Evolutionary conservation across 805 yeast species (phyloP), one percentile per base, ranked within the genome.

Genomic region (Schwanniomyces polymorphus): DNA sequence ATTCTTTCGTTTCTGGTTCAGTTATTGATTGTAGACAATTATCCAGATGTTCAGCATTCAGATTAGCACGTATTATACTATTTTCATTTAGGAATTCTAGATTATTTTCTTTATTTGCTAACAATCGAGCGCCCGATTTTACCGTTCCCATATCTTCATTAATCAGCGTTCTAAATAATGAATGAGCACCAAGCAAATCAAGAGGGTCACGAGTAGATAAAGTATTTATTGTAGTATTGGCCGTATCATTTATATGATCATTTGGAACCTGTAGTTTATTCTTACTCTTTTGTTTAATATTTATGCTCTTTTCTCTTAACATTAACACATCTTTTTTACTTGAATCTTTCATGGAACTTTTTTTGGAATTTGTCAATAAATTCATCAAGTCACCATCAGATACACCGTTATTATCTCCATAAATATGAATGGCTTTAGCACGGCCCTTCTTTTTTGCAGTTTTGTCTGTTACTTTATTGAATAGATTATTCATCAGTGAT

Each of bases 361-460:
- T 7, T 31, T 31, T 16, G 3, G 34, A 29, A 23, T 31, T 33
- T 11, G 44, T 3, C 3, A 43, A 11, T 16, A 43, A 18, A 18
- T 43, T 37, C 23, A 43, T 10, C 27, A 25, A 25, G 27, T 43
- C 42, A 26, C 12, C 16, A 7, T 21, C 7, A 10, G n/a, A 23
- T 18, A 7, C 23, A 10, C 25, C 12, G 5, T 18, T 9, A n/a
- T 27, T 34, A 16, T 34, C 33, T 38, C 26, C 12, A 42, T 42
- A 42, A 2, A 42, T 38, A 34, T 42, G 44, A 31, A 42, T 17
- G 7, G 44, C 34, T 26, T 42, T 42, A 11, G 44, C 14, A 10
- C 44, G 34, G 9, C 16, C 34, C 11, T 34, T 34, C 21, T 7
- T n/a, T 26, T 38, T 38, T n/a, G 23, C 26, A 14, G 21, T 25